Conservation (phyloP, 1,284 basidiomycete species). For the Microbotryum saponariae region DNA sequence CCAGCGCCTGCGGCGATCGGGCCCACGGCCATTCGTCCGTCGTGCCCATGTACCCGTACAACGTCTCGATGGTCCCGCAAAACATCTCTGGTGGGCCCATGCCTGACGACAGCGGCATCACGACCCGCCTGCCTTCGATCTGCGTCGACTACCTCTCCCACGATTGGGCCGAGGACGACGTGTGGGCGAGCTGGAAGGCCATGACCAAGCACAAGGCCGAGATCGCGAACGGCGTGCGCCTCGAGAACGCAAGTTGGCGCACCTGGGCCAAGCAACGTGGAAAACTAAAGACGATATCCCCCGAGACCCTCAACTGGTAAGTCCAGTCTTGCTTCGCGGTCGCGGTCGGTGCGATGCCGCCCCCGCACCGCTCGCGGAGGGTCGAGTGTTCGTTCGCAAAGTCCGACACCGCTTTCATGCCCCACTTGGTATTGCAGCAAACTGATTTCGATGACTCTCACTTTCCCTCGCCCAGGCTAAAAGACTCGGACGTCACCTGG, state of each 20-base stretch:
- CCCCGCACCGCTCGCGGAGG: no score
- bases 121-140: slow-evolving; percentile 50
- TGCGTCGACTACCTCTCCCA: slow-evolving; percentile 69
- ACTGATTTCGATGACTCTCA: neutral
- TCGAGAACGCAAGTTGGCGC: slow-evolving; percentile 97
- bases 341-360: no score
- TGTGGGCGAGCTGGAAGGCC: slow-evolving; percentile 94
- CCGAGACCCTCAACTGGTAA: slow-evolving; percentile 97
- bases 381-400: neutral
- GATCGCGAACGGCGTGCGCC: slow-evolving; percentile 86
- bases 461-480: slow-evolving; percentile 60
- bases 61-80: slow-evolving; percentile 36
- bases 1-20: neutral
- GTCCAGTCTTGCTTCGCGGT: slow-evolving; percentile 37
- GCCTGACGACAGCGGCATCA: slow-evolving; percentile 49
- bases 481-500: slow-evolving; percentile 99
- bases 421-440: neutral
- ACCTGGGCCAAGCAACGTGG: slow-evolving; percentile 99
- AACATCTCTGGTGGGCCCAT: slow-evolving; percentile 30
- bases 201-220: slow-evolving; percentile 99
- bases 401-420: neutral
- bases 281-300: slow-evolving; percentile 87
- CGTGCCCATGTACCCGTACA: slow-evolving; percentile 39
- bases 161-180: slow-evolving; percentile 96
- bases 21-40: slow-evolving; percentile 21